A percentile compares a stretch with the other conserved stretches of the same genome.
Conservation (phyloP, 768 basidiomycete genomes). For the Exsudoporus frostii region DNA sequence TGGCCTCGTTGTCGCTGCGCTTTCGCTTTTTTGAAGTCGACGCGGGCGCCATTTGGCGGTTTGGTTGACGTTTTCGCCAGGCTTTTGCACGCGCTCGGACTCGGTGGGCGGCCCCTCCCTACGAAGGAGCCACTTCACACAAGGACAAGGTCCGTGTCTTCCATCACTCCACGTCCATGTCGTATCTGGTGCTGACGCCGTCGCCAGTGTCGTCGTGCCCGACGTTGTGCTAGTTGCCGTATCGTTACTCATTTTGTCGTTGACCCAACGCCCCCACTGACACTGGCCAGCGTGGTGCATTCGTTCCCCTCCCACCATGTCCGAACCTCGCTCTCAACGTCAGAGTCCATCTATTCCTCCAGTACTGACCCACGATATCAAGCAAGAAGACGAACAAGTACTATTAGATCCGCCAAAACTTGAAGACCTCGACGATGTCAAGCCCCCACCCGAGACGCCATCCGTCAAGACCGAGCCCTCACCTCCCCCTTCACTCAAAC, state of each 20-base stretch:
- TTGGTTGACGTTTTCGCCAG: slow-evolving; percentile 15
- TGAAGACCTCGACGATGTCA: slow-evolving; percentile 24
- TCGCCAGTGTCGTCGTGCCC: slow-evolving; percentile 14
- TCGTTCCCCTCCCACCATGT: slow-evolving; percentile 27
- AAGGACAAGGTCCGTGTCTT: slow-evolving; percentile 21
- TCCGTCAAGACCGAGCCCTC: slow-evolving; percentile 30
- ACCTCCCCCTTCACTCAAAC: slow-evolving; percentile 29
- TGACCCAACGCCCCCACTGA: slow-evolving; percentile 9
- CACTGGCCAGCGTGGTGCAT: slow-evolving; percentile 18
- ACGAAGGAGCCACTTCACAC: slow-evolving; percentile 16
- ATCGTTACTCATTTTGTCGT: slow-evolving; percentile 24
- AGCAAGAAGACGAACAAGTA: slow-evolving; percentile 11
- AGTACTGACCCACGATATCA: slow-evolving; percentile 9
- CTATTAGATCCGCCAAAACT: slow-evolving; percentile 8
- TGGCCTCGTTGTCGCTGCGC: slow-evolving; percentile 35
- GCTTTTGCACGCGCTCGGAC: slow-evolving; percentile 1
- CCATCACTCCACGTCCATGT: neutral
- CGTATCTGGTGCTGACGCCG: slow-evolving; percentile 13
- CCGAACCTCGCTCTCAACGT: slow-evolving; percentile 26
- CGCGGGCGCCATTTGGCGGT: slow-evolving; percentile 19
- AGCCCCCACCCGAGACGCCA: slow-evolving; percentile 27
- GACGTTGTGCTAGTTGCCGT: slow-evolving; percentile 20
- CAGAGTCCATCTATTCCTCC: slow-evolving; percentile 26
- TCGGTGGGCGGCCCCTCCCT: neutral
- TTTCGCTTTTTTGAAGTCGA: slow-evolving; percentile 48